Evolutionary conservation across 306 rosid species (phyloP), one percentile per base, ranked within the genome.

Genomic region (Erythrophleum fordii): DNA sequence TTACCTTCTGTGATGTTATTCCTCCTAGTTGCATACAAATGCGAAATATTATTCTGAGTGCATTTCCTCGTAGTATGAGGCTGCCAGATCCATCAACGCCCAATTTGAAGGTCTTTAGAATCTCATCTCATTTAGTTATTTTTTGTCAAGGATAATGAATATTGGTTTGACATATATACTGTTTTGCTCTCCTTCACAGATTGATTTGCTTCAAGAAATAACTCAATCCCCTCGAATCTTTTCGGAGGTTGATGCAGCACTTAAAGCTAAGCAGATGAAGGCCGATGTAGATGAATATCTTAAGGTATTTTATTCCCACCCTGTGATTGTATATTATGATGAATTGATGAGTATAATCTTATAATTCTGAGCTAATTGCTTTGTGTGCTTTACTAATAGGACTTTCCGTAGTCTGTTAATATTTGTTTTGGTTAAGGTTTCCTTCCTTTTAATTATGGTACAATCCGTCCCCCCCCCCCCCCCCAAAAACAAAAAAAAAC

Each of bases 1-100:
- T 96, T 86, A 89, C 98, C 71, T 96, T 93, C 78, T 96, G 98
- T 78, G 99, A 96, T 81, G 94, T 93, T 29, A 93, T 96, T 73
- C 99, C 98, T 79, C 98, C 98, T 53, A 92, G 98, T 83, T 96
- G 98, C 90, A 92, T 96, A 77, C 98, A 96, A 85, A 96, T 93
- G 98, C 90, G 99, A 65, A 96, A 93, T 83, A 96, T 96, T 66
- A 93, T 96, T 79, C 90, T 96, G 55, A 96, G 99, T 87, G 99
- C 99, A 66, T 93, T 96, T 85, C 98, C 99, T 5, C 98, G 95
- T 59, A 96, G 92, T 78, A 96, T 96, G 98, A 93, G 99, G 89
- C 89, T 96, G 51, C 98, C 99, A 17, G 98, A 93, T 88, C 97
- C 97, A 65, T 93, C 97, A 51, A 93, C 98, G 48, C 98, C 99